Percentiles rank a stretch among this genome's conserved stretches.
phyloP scores from a whole-genome alignment of 177 flowering plant genomes.

The Tripterygium wilfordii region DNA sequence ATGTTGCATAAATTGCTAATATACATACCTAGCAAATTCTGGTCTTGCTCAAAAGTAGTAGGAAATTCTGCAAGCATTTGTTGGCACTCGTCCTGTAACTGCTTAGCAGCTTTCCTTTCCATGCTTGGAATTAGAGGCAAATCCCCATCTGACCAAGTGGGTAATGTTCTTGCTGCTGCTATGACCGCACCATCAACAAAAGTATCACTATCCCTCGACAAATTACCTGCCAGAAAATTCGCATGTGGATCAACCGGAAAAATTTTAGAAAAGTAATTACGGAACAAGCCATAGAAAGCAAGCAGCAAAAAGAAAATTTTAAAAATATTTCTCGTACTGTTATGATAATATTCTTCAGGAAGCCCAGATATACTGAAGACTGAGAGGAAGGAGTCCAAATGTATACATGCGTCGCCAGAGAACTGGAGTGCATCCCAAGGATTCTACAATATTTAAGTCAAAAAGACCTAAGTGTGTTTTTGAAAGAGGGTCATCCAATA shows the following conservation, averaged over 20 bases:
- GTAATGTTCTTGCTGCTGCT: conserved; percentile 91
- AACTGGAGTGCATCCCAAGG: conserved; percentile 86
- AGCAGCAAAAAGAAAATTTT: background rate
- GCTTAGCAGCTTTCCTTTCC: conserved; percentile 75
- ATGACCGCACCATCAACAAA: conserved; percentile 93
- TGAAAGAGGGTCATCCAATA: too few relatives aligned
- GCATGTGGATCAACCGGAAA: too few relatives aligned
- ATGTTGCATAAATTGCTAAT: background rate
- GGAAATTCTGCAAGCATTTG: conserved; percentile 64
- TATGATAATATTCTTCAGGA: conserved; percentile 77
- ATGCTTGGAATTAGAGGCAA: conserved; percentile 71
- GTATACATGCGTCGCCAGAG: conserved; percentile 65
- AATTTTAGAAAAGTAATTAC: too few relatives aligned
- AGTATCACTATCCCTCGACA: conserved; percentile 44
- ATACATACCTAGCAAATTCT: conserved; percentile 61
- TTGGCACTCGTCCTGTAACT: conserved; percentile 81
- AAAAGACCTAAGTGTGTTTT: background rate
- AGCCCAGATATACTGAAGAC: conserved; percentile 85
- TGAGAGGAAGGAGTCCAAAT: conserved; percentile 89
- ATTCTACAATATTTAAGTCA: conserved; percentile 52
- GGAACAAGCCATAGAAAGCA: too few relatives aligned
- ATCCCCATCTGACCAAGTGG: conserved; percentile 94
- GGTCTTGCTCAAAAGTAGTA: conserved; percentile 76
- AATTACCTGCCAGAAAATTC: conserved; percentile 36
- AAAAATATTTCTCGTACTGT: conserved; percentile 53